Conservation (phyloP, 108 stramenopile genomes). For the Cylindrotheca fusiformis region DNA sequence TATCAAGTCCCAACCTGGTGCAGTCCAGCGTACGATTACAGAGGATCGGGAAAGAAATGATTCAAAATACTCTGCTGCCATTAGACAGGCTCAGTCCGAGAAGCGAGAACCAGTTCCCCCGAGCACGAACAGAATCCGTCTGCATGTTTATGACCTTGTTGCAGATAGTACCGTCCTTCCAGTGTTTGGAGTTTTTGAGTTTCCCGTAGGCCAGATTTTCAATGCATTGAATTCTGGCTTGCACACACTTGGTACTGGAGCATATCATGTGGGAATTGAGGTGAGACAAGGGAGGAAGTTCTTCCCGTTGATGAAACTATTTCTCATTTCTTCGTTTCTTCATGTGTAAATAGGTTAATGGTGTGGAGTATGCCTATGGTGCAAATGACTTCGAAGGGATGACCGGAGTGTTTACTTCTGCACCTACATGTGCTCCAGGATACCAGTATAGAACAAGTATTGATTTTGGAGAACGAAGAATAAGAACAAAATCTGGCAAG, state of each 20-base stretch:
- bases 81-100: too few relatives aligned
- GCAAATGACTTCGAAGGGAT: slow-evolving; percentile 58
- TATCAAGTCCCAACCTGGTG: too few relatives aligned
- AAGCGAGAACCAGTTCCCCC: too few relatives aligned
- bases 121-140: slow-evolving; percentile 22
- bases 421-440: slow-evolving; percentile 67
- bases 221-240: slow-evolving; percentile 60
- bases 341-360: slow-evolving; percentile 47
- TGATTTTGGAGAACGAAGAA: slow-evolving; percentile 60
- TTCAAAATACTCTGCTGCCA: too few relatives aligned
- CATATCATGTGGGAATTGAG: slow-evolving; percentile 82
- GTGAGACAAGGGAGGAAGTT: slow-evolving; percentile 21
- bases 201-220: slow-evolving; percentile 74
- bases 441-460: slow-evolving; percentile 73
- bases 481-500: not conserved
- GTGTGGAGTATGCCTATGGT: slow-evolving; percentile 79
- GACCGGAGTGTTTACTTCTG: slow-evolving; percentile 79
- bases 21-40: too few relatives aligned
- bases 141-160: slow-evolving; percentile 78
- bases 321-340: not conserved
- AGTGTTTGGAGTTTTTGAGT: slow-evolving; percentile 65
- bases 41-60: too few relatives aligned
- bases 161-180: slow-evolving; percentile 55
- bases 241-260: slow-evolving; percentile 77
- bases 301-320: not conserved